Evolutionary conservation across 148 eudicot species (phyloP), one percentile per base, ranked within the genome.

Genomic region (Tetragonia tetragonoides): DNA sequence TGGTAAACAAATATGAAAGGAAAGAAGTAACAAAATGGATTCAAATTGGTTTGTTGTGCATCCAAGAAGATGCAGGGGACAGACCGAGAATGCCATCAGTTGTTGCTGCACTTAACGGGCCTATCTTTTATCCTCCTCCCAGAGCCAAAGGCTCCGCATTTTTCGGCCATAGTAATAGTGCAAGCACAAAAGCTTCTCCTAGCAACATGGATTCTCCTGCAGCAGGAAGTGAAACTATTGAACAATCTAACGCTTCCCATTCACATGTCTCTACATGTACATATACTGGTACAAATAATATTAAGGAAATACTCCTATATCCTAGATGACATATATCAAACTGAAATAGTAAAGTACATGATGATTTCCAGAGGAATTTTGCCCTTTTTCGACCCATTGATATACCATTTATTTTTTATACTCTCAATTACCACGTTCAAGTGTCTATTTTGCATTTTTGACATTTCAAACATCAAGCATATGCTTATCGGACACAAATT

Each of bases 41-140:
- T 10, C 74, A 80, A 15, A 70, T 80, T 6, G 82, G 78, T 38
- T 23, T 80, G 11, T 24, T 80, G 15, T 74, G 82, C 41, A 46
- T 74, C 56, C 82, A 80, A 68, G 78, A 8, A 8, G 1, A 49
- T 6, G 12, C 10, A 28, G 34, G 49, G 11, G 44, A 80, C 34
- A 68, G 82, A 40, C 82, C 82, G 6, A 38, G 44, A 14, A 74
- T 80, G 38, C 49, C 66, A 1, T 28, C 53, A 0, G 71, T 75
- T 24, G 46, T 80, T 10, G 66, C 64, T 3, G 65, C 64, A 20
- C 68, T 80, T 28, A 69, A 80, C n/a, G 67, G 77, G 12, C 56
- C 12, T 5, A 12, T 21, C n/a, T n/a, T n/a, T n/a, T 0, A 14
- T 1, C 18, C 68, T 75, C 18, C 68, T 75, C 11, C 69, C 77